Evolutionary conservation across 2,329 filamentous ascomycete species (phyloP), one percentile per base, ranked within the genome.

Genomic region (Epichloe sp.): DNA sequence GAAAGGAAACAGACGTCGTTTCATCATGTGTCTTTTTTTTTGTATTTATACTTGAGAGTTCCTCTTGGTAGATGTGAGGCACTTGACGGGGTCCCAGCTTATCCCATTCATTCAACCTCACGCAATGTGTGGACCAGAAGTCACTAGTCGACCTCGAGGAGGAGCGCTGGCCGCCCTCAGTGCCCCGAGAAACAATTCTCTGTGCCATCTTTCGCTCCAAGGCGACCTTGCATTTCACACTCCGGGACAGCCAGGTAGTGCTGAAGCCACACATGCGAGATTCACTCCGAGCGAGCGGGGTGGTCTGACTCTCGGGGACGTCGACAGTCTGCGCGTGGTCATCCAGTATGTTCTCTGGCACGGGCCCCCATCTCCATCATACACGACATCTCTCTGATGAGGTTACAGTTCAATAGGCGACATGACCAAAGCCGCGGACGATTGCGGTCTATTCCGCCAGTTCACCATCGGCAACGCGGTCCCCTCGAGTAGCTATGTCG

Each of bases 61-160:
- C 5, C 15, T 14, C 43, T 5, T 11, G 26, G 26, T 44, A 11
- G 15, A 44, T 4, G 3, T 34, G 31, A 45, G 10, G 10, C 1
- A n/a, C n/a, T 11, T 11, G 34, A 6, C 3, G 15, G 8, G 34
- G 4, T 31, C 43, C 5, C 26, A 10, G 12, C 23, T 44, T 23
- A 26, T 40, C 10, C 37, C 37, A 34, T 31, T 26, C 37, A 10
- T 31, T 48, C 38, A 42, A 35, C 38, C 11, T 19, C n/a, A 10
- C n/a, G 23, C 38, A 17, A 76, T 76, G 73, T 76, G 73, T 54
- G 71, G 73, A 43, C 66, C 67, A 5, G 66, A 73, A 47, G 65
- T 57, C 51, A 65, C 66, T 11, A 64, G 68, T 52, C 60, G 65
- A 45, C 69, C 71, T 10, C 65, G 66, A 40, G 71, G 72, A 52